Conservation (phyloP, 805 yeast genomes). For the Pichia exigua region DNA sequence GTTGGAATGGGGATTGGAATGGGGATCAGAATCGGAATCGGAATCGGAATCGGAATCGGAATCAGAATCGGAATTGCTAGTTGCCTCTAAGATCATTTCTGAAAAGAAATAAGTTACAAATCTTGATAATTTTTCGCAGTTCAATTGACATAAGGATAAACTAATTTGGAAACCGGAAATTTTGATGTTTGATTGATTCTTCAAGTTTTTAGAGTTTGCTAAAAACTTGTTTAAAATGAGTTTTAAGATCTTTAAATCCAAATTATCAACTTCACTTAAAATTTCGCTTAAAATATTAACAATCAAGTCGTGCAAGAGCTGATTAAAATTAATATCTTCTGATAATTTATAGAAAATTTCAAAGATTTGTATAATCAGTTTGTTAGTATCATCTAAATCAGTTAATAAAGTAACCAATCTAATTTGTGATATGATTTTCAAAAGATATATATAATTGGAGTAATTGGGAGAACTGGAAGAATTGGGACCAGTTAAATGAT, state of each 20-base stretch:
- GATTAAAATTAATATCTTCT: conserved; percentile 32
- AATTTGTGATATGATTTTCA: conserved; percentile 66
- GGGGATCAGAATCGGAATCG: conserved; percentile 40
- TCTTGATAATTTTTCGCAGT: conserved; percentile 67
- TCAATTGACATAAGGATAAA: conserved; percentile 57
- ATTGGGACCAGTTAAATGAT: conserved; percentile 39
- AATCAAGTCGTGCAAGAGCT: conserved; percentile 46
- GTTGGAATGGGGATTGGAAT: conserved; percentile 11
- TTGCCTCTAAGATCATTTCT: conserved; percentile 55
- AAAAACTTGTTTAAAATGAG: conserved; percentile 60
- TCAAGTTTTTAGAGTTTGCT: conserved; percentile 22
- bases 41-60: conserved; percentile 4
- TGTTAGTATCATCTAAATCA: conserved; percentile 59
- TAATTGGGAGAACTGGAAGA: conserved; percentile 58
- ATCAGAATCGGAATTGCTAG: conserved; percentile 36
- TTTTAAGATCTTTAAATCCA: conserved; percentile 55
- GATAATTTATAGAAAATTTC: conserved; percentile 51
- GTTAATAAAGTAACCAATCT: conserved; percentile 42
- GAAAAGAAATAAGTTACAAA: conserved; percentile 73
- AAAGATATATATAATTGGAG: conserved; percentile 49
- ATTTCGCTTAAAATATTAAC: conserved; percentile 70
- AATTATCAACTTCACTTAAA: conserved; percentile 57
- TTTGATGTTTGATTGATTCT: conserved; percentile 9
- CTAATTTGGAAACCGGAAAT: conserved; percentile 63
- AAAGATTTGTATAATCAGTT: conserved; percentile 49